Evolutionary conservation across 2,329 filamentous ascomycete genomes (phyloP).

Genomic region (Paracamarosporium sp.): DNA sequence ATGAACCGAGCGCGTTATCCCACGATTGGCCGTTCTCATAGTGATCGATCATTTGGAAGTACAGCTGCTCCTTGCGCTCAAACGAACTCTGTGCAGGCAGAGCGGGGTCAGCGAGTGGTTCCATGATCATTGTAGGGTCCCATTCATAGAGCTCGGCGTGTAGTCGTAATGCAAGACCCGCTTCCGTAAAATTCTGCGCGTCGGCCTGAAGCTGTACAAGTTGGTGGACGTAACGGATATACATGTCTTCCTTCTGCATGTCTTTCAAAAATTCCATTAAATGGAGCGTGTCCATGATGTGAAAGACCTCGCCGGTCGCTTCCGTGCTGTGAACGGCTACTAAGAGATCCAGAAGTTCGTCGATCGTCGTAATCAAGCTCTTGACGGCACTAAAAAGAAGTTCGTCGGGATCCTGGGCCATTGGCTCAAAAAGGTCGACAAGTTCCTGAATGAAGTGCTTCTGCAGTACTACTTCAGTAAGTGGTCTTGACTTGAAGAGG

Average conservation of each 20-base stretch:
- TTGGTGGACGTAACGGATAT: constrained; percentile 94
- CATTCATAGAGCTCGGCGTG: constrained; percentile 94
- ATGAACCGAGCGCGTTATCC: constrained; percentile 85
- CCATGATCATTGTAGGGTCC: constrained; percentile 74
- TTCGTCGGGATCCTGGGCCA: constrained; percentile 72
- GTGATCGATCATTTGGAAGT: constrained; percentile 92
- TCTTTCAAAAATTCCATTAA: constrained; percentile 96
- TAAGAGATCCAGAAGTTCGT: constrained; percentile 89
- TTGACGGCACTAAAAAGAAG: constrained; percentile 77
- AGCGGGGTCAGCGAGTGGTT: constrained; percentile 73
- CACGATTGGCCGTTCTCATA: constrained; percentile 95
- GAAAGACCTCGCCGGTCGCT: constrained; percentile 73
- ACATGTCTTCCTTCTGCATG: constrained; percentile 97
- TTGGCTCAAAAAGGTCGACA: constrained; percentile 76
- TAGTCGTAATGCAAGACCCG: constrained; percentile 84
- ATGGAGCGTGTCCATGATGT: constrained; percentile 85
- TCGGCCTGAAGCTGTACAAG: constrained; percentile 79
- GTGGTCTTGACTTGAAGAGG: constrained; percentile 85
- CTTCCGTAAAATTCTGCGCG: constrained; percentile 81
- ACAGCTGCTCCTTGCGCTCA: constrained; percentile 89
- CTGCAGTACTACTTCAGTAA: constrained; percentile 88
- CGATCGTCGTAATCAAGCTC: constrained; percentile 81
- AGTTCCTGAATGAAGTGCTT: constrained; percentile 92
- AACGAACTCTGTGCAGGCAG: constrained; percentile 86
- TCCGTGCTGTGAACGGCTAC: constrained; percentile 87